These are phyloP conservation scores for Termitomyces sp. DNA, from an alignment of 768 basidiomycete species.

Conservation along the genomic window DNA sequence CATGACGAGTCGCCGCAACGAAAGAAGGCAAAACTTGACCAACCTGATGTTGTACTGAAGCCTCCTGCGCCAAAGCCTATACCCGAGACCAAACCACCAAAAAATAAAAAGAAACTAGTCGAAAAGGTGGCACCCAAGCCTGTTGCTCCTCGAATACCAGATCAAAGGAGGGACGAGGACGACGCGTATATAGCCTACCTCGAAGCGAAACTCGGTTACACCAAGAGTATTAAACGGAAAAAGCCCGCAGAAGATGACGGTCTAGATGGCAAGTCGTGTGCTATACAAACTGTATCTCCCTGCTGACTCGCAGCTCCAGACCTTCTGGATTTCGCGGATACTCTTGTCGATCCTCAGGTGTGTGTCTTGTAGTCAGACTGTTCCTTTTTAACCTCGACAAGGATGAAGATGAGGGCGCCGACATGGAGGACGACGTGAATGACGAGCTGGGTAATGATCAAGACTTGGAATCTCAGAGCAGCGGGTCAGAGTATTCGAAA, in stretches of 20 bases:
- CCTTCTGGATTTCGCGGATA: constrained; percentile 52
- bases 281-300: background rate
- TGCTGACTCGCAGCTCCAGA: constrained; percentile 34
- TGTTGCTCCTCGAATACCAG: constrained; percentile 8
- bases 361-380: background rate
- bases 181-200: constrained; percentile 85
- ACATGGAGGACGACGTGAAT: background rate
- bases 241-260: constrained; percentile 69
- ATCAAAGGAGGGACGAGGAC: constrained; percentile 59
- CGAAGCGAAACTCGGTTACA: constrained; percentile 72
- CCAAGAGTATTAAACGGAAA: constrained; percentile 41
- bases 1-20: constrained; percentile 43
- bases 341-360: constrained; percentile 24
- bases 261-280: constrained; percentile 62
- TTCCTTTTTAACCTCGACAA: constrained; percentile 10
- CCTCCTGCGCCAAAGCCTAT: constrained; percentile 1
- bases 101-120: constrained; percentile 27
- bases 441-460: background rate
- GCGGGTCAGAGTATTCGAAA: constrained; percentile 8
- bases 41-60: background rate
- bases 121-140: constrained; percentile 30
- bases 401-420: background rate
- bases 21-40: constrained; percentile 44
- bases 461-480: background rate
- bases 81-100: constrained; percentile 6